Evolutionary conservation across 139 green algal species (phyloP).

Genomic region (Eudorina sp.): DNA sequence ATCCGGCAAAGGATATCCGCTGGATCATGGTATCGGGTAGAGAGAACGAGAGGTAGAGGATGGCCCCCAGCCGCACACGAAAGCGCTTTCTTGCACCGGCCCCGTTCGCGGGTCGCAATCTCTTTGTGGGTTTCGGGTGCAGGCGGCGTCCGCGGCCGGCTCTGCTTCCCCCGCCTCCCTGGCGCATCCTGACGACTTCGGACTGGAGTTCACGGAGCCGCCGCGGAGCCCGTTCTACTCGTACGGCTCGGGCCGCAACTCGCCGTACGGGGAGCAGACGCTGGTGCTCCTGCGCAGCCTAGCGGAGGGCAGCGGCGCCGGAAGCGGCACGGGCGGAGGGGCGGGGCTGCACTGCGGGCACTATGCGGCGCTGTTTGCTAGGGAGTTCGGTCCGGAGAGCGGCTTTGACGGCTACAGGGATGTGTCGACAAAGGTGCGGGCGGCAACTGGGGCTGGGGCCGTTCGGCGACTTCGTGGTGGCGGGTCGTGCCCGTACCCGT

Average conservation of each 20-base stretch:
- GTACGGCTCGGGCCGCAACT: conserved; percentile 63
- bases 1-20: too few species aligned
- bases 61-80: too few species aligned
- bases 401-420: conserved; percentile 73
- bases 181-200: conserved; percentile 20
- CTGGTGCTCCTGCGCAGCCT: conserved; percentile 61
- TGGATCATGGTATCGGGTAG: too few species aligned
- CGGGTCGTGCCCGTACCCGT: too few species aligned
- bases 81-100: too few species aligned
- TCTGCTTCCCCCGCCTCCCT: neutral
- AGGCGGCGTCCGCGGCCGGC: neutral
- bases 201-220: conserved; percentile 72
- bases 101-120: too few species aligned
- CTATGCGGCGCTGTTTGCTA: conserved; percentile 57
- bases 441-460: too few species aligned
- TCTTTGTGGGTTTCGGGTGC: too few species aligned
- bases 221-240: conserved; percentile 68
- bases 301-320: conserved; percentile 6
- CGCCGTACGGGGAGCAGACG: conserved; percentile 74
- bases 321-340: neutral
- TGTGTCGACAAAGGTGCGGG: conserved; percentile 60
- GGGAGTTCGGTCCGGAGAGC: conserved; percentile 49
- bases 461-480: too few species aligned
- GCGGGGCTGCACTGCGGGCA: conserved; percentile 53
- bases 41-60: too few species aligned